A percentile compares a stretch with the other conserved stretches of the same genome.
Evolutionary conservation across 805 yeast genomes (phyloP).

Genomic region (Helenozyma baotianmanensis): DNA sequence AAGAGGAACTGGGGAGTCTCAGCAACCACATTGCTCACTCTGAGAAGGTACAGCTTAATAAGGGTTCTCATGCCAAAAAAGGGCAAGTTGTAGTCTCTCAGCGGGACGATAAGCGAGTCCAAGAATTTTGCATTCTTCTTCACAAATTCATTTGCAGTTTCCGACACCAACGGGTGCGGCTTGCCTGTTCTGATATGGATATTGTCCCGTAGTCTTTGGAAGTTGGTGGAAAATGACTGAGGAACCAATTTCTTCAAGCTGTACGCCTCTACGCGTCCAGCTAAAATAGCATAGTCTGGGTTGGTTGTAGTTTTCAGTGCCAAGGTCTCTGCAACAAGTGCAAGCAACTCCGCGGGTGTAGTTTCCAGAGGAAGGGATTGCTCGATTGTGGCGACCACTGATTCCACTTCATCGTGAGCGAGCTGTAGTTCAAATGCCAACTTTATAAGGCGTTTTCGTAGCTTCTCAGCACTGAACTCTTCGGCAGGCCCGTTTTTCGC

Average conservation of each 20-base stretch:
- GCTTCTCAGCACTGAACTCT: not conserved
- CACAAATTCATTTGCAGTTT: conserved; percentile 61
- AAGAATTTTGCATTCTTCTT: conserved; percentile 59
- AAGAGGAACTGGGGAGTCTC: conserved; percentile 92
- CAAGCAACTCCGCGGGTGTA: conserved; percentile 20
- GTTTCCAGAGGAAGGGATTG: conserved; percentile 7
- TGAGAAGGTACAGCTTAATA: conserved; percentile 77
- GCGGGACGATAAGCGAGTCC: conserved; percentile 68
- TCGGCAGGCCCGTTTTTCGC: not conserved
- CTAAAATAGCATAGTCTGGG: conserved; percentile 33
- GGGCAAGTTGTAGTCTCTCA: conserved; percentile 72
- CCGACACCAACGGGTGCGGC: conserved; percentile 59
- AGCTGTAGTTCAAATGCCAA: not conserved
- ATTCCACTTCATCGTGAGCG: too few species aligned
- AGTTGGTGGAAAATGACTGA: conserved; percentile 23
- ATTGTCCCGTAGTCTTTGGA: conserved; percentile 13
- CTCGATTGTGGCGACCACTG: not conserved
- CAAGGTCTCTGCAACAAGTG: conserved; percentile 28
- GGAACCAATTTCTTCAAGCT: conserved; percentile 20
- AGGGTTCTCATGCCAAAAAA: conserved; percentile 93
- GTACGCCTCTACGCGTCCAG: conserved; percentile 34
- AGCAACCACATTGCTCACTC: conserved; percentile 47
- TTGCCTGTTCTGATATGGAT: conserved; percentile 7
- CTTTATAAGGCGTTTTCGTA: not conserved
- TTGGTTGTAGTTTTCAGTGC: conserved; percentile 31